Conservation (phyloP, 495 filamentous ascomycete species). For the Aspergillus mulundensis region DNA sequence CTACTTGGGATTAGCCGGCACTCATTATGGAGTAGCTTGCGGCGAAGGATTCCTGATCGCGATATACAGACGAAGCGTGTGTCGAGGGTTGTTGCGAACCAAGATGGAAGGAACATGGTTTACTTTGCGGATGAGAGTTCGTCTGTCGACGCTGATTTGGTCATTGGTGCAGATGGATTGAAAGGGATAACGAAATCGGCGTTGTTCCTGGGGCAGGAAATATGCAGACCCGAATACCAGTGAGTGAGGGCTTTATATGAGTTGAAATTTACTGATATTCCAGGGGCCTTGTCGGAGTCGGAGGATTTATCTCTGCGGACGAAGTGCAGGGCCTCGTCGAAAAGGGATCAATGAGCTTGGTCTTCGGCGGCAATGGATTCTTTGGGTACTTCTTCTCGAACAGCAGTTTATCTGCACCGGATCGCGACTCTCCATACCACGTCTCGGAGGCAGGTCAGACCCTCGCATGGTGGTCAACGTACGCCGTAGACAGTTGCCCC, state of each 20-base stretch:
- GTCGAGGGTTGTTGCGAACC: conserved; percentile 16
- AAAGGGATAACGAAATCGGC: conserved; percentile 45
- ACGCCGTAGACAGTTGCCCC: conserved; percentile 35
- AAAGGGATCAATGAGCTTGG: conserved; percentile 48
- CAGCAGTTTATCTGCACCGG: conserved; percentile 14
- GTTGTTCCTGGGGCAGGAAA: conserved; percentile 39
- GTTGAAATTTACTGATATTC: not conserved
- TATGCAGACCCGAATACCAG: conserved; percentile 40
- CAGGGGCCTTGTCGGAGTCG: conserved; percentile 50
- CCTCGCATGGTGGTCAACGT: conserved; percentile 49
- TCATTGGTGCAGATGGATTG: conserved; percentile 61
- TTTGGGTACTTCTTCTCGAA: conserved; percentile 51
- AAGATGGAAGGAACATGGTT: conserved; percentile 19
- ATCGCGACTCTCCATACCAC: conserved; percentile 26
- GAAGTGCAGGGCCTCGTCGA: conserved; percentile 22
- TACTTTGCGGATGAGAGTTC: conserved; percentile 29
- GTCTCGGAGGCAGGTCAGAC: conserved; percentile 31
- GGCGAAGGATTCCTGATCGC: conserved; percentile 25
- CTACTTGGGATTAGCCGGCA: conserved; percentile 35
- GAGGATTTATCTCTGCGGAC: conserved; percentile 44
- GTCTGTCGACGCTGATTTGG: conserved; percentile 44
- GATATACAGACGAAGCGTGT: conserved; percentile 31
- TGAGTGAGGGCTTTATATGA: not conserved
- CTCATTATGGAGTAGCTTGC: conserved; percentile 31
- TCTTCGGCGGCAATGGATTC: conserved; percentile 52